Evolutionary conservation across 805 yeast genomes (phyloP).

Genomic region (Saccharomycopsis sp.): DNA sequence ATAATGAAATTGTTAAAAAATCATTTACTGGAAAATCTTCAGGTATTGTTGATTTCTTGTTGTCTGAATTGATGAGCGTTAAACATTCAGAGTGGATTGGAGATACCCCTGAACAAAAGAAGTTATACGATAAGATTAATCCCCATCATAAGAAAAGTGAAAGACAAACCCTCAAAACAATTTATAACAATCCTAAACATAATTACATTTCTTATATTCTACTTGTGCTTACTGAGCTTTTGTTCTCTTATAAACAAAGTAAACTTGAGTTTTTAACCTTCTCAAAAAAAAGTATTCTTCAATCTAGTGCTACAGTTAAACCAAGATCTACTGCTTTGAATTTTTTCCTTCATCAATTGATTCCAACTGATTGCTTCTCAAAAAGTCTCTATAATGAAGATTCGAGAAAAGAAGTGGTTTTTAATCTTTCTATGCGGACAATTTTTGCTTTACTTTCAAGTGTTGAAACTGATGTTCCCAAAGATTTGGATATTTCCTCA

Average conservation of each 20-base stretch:
- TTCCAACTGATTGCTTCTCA: constrained; percentile 42
- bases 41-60: constrained; percentile 53
- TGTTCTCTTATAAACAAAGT: constrained; percentile 69
- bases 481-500: constrained; percentile 21
- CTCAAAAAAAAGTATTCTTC: constrained; percentile 40
- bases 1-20: neutral
- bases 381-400: constrained; percentile 28
- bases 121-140: constrained; percentile 18
- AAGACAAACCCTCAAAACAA: constrained; percentile 22
- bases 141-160: constrained; percentile 19
- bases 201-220: constrained; percentile 60
- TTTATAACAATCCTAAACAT: constrained; percentile 45
- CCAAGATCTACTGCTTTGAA: constrained; percentile 74
- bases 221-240: constrained; percentile 55
- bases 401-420: constrained; percentile 45
- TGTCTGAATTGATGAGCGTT: constrained; percentile 54
- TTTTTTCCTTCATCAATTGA: constrained; percentile 62
- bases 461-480: constrained; percentile 32
- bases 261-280: constrained; percentile 76
- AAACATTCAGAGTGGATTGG: constrained; percentile 27
- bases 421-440: constrained; percentile 51
- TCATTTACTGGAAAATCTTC: constrained; percentile 22
- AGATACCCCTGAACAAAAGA: constrained; percentile 18
- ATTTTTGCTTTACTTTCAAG: constrained; percentile 56
- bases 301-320: constrained; percentile 31